Conservation (phyloP, 176 grass and related monocot genomes). For the Oryza meridionalis region DNA sequence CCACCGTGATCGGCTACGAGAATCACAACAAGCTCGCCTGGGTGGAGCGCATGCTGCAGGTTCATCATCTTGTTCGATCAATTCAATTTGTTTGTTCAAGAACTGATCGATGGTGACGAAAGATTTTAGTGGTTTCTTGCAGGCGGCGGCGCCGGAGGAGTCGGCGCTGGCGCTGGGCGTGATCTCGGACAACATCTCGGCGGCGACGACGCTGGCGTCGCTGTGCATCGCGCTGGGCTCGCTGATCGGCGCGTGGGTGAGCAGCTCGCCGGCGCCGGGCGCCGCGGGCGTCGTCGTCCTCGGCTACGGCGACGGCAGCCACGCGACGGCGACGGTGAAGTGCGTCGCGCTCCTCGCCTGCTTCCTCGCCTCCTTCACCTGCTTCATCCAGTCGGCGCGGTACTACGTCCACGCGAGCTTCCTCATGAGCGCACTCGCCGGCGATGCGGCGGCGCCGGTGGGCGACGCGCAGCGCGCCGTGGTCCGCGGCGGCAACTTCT, state of each 20-base stretch:
- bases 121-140: not conserved
- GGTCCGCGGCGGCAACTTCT: slow-evolving; percentile 70
- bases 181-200: slow-evolving; percentile 72
- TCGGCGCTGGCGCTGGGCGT: slow-evolving; percentile 57
- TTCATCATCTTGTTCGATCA: slow-evolving; percentile 5
- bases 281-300: not conserved
- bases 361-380: slow-evolving; percentile 83
- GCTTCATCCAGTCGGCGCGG: slow-evolving; percentile 86
- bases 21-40: slow-evolving; percentile 83
- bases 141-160: slow-evolving; percentile 49
- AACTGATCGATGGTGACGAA: not conserved
- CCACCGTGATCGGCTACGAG: slow-evolving; percentile 76
- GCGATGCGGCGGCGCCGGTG: slow-evolving; percentile 62
- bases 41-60: slow-evolving; percentile 62
- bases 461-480: slow-evolving; percentile 64
- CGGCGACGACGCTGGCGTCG: slow-evolving; percentile 81
- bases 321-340: slow-evolving; percentile 51
- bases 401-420: slow-evolving; percentile 84
- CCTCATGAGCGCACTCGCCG: slow-evolving; percentile 61
- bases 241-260: slow-evolving; percentile 78
- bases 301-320: slow-evolving; percentile 40
- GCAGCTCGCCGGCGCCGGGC: slow-evolving; percentile 48
- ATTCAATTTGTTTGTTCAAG: not conserved
- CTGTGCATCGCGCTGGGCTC: slow-evolving; percentile 80
- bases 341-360: slow-evolving; percentile 66